Conservation (phyloP, 2,329 filamentous ascomycete genomes). For the Epichloe scottii region DNA sequence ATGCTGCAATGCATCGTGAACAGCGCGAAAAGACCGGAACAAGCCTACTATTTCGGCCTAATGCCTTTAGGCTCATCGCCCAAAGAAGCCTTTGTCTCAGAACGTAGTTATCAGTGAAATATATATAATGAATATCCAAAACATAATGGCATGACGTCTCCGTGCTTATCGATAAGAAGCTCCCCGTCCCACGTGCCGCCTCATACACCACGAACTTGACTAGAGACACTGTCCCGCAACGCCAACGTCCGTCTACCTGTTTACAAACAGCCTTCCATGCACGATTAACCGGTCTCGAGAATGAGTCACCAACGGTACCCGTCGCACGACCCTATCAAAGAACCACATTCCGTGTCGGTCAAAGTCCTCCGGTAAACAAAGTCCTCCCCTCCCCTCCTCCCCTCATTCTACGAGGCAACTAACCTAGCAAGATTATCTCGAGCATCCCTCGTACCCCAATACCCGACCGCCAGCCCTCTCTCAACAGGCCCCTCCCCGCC, state of each 20-base stretch:
- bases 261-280: not conserved
- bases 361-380: conserved; percentile 54
- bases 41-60: not conserved
- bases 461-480: conserved; percentile 41
- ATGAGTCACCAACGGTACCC: conserved; percentile 50
- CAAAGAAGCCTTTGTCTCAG: not conserved
- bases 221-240: not conserved
- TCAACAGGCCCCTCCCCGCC: conserved; percentile 42
- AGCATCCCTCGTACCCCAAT: conserved; percentile 61
- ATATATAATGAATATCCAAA: not conserved
- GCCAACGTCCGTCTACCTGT: not conserved
- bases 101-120: not conserved
- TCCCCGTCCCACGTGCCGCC: not conserved
- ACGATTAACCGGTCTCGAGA: not conserved
- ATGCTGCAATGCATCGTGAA: not conserved
- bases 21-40: not conserved
- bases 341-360: conserved; percentile 66
- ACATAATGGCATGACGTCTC: not conserved
- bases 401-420: not conserved
- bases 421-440: conserved; percentile 55
- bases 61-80: not conserved
- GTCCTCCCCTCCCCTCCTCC: too few species aligned
- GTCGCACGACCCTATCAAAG: conserved; percentile 49
- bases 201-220: not conserved
- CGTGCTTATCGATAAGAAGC: conserved; percentile 6